phyloP scores from a whole-genome alignment of 2,329 filamentous ascomycete genomes.

The Aspergillus persii region DNA sequence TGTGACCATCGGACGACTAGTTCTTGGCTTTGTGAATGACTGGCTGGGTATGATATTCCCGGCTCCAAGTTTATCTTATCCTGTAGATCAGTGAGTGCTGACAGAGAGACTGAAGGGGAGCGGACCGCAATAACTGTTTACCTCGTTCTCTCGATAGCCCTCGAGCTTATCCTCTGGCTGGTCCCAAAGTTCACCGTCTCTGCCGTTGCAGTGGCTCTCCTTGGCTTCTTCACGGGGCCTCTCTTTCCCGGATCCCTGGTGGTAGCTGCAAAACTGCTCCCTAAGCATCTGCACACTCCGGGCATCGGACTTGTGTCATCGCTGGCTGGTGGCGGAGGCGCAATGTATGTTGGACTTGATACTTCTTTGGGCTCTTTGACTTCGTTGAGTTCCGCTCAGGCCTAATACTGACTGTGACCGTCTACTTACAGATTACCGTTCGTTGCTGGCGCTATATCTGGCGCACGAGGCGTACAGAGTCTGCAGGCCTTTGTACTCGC shows the following conservation, averaged over 20 bases:
- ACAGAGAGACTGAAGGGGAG: constrained; percentile 58
- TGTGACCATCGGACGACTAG: constrained; percentile 66
- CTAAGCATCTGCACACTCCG: constrained; percentile 65
- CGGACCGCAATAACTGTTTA: constrained; percentile 60
- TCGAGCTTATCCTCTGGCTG: constrained; percentile 73
- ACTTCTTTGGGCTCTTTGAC: neutral
- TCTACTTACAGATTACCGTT: constrained; percentile 50
- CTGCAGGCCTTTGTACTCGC: constrained; percentile 57
- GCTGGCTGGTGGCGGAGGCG: constrained; percentile 67
- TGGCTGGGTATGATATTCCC: constrained; percentile 52
- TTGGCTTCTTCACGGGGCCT: constrained; percentile 73
- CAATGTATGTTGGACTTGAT: constrained; percentile 36
- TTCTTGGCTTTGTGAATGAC: constrained; percentile 63
- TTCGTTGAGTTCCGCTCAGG: neutral
- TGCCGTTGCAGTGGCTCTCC: constrained; percentile 41
- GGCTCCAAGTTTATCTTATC: constrained; percentile 58
- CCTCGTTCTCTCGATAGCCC: constrained; percentile 56
- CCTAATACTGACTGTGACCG: neutral
- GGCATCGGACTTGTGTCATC: constrained; percentile 72
- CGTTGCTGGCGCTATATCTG: constrained; percentile 66
- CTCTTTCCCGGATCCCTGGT: constrained; percentile 70
- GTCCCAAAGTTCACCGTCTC: constrained; percentile 69
- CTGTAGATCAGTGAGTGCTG: constrained; percentile 1
- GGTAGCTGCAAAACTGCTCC: constrained; percentile 66
- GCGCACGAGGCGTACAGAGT: constrained; percentile 55